phyloP scores from a whole-genome alignment of 768 basidiomycete genomes.

The Cystobasidium onofrii region DNA sequence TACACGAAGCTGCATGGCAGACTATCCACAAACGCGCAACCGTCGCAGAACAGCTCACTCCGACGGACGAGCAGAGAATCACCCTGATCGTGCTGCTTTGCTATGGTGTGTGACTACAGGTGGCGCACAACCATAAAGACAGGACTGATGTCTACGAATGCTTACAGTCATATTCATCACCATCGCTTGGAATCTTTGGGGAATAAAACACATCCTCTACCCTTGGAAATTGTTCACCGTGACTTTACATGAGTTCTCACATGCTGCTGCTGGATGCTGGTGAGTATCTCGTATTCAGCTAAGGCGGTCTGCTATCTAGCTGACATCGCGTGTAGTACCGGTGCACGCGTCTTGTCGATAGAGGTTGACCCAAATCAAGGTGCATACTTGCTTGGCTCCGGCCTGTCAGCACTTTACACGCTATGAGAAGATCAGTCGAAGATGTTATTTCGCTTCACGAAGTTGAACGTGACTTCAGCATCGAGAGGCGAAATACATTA shows the following conservation, averaged over 20 bases:
- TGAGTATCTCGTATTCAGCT: too few relatives aligned
- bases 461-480: too few relatives aligned
- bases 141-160: neutral
- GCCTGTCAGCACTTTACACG: too few relatives aligned
- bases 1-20: neutral
- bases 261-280: conserved; percentile 29
- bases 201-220: conserved; percentile 15
- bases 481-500: too few relatives aligned
- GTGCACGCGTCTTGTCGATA: conserved; percentile 14
- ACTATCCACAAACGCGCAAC: conserved; percentile 18
- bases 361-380: conserved; percentile 22
- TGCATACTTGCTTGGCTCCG: neutral
- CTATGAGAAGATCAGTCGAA: too few relatives aligned
- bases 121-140: too few relatives aligned
- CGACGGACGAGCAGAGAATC: conserved; percentile 17
- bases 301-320: too few relatives aligned
- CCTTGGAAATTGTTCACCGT: conserved; percentile 22
- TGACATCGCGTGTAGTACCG: too few relatives aligned
- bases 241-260: conserved; percentile 19
- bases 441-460: too few relatives aligned
- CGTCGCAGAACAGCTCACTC: conserved; percentile 16
- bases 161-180: conserved; percentile 26
- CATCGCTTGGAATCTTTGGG: conserved; percentile 28
- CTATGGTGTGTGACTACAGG: neutral
- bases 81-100: conserved; percentile 1